These are phyloP conservation scores for Salvia rosmarinus DNA, from an alignment of 257 asterid species.

Conservation along the genomic window DNA sequence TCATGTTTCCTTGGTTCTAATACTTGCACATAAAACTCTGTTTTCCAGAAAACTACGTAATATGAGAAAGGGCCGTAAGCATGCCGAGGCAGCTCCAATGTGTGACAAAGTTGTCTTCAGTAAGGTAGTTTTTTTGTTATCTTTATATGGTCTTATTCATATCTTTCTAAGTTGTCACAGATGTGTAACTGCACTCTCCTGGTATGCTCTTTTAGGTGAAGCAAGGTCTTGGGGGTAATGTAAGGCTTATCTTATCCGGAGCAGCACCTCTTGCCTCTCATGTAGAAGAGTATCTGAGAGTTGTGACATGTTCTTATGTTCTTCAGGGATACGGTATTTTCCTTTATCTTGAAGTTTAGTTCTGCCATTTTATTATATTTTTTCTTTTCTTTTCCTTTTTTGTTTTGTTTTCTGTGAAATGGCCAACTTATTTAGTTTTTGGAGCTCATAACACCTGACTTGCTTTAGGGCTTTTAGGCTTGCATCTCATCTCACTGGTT, in stretches of 20 bases:
- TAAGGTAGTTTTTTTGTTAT: constrained; percentile 58
- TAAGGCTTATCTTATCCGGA: constrained; percentile 87
- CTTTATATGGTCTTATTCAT: constrained; percentile 19
- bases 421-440: background rate
- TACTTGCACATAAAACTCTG: constrained; percentile 14
- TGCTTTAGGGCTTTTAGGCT: background rate
- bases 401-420: background rate
- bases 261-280: constrained; percentile 99
- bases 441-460: background rate
- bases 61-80: constrained; percentile 73
- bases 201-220: constrained; percentile 61
- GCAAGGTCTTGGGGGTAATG: constrained; percentile 91
- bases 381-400: background rate
- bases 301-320: constrained; percentile 76
- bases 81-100: constrained; percentile 70
- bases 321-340: constrained; percentile 96
- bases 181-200: constrained; percentile 26
- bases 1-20: constrained; percentile 26
- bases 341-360: constrained; percentile 24
- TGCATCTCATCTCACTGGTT: constrained; percentile 6
- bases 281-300: constrained; percentile 86
- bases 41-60: constrained; percentile 67
- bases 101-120: constrained; percentile 83
- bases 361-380: background rate
- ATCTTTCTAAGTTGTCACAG: constrained; percentile 24